Conservation (phyloP, 2,329 filamentous ascomycete genomes). For the Botrytis cinerea region DNA sequence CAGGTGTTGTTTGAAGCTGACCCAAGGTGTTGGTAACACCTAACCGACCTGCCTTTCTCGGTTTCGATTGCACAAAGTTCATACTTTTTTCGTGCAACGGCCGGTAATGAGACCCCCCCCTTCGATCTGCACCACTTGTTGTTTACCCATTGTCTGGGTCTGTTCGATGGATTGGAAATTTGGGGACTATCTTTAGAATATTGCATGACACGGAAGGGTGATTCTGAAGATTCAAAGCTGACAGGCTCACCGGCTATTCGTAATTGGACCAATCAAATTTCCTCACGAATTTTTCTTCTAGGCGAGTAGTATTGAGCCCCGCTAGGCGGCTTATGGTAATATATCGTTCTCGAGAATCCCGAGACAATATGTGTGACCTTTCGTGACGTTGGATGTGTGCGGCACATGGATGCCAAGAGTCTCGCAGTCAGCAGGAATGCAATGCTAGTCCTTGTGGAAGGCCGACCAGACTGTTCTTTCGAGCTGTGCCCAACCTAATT, state of each 20-base stretch:
- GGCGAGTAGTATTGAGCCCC: not conserved
- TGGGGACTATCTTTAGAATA: constrained; percentile 17
- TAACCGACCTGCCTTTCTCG: constrained; percentile 16
- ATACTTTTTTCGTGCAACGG: not conserved
- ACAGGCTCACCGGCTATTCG: not conserved
- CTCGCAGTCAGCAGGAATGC: not conserved
- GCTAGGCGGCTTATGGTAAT: not conserved
- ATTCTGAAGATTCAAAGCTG: constrained; percentile 21
- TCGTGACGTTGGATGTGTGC: constrained; percentile 17
- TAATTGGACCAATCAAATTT: constrained; percentile 16
- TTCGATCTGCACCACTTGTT: constrained; percentile 11
- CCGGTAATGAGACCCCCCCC: constrained; percentile 18
- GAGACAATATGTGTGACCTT: not conserved
- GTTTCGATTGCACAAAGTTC: not conserved
- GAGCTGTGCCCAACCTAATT: not conserved
- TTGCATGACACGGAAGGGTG: constrained; percentile 9
- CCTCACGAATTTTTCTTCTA: not conserved
- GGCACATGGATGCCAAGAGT: constrained; percentile 17
- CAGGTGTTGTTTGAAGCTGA: not conserved
- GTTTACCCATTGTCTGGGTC: constrained; percentile 19
- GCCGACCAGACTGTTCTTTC: not conserved
- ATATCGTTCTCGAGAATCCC: not conserved
- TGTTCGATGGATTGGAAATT: not conserved
- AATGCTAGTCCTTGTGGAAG: not conserved
- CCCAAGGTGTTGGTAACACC: constrained; percentile 23